Evolutionary conservation across 306 rosid species (phyloP).

Genomic region (Acacia acuminata): DNA sequence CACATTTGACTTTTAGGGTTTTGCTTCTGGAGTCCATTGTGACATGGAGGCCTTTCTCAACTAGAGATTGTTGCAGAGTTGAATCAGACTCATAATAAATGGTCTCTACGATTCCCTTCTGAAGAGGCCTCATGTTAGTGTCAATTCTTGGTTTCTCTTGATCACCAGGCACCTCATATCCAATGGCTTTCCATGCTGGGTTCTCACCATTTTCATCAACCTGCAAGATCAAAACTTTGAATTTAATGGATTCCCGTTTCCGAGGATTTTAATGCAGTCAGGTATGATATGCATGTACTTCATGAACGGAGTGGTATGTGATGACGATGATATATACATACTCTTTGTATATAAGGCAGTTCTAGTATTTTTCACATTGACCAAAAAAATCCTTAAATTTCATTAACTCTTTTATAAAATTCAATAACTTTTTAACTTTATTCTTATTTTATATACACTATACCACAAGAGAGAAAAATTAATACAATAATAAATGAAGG

Average conservation of each 20-base stretch:
- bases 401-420: too few relatives aligned
- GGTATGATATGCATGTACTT: too few relatives aligned
- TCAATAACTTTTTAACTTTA: too few relatives aligned
- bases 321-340: too few relatives aligned
- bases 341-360: too few relatives aligned
- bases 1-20: constrained; percentile 60
- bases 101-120: constrained; percentile 71
- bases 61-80: constrained; percentile 50
- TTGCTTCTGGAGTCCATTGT: constrained; percentile 35
- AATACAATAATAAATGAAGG: too few relatives aligned
- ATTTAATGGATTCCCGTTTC: neutral
- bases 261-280: neutral
- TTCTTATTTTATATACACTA: too few relatives aligned
- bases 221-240: constrained; percentile 34
- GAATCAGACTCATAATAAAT: constrained; percentile 40
- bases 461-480: too few relatives aligned
- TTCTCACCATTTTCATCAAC: constrained; percentile 68
- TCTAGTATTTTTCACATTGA: too few relatives aligned
- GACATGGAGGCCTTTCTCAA: constrained; percentile 57
- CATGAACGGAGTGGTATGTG: too few relatives aligned
- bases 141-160: constrained; percentile 31
- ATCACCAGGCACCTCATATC: constrained; percentile 50
- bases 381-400: too few relatives aligned
- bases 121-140: constrained; percentile 44
- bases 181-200: constrained; percentile 80